Percentiles rank a stretch among this genome's conserved stretches.
Evolutionary conservation across 495 filamentous ascomycete genomes (phyloP).

Genomic region (Evansstolkia leycettana): DNA sequence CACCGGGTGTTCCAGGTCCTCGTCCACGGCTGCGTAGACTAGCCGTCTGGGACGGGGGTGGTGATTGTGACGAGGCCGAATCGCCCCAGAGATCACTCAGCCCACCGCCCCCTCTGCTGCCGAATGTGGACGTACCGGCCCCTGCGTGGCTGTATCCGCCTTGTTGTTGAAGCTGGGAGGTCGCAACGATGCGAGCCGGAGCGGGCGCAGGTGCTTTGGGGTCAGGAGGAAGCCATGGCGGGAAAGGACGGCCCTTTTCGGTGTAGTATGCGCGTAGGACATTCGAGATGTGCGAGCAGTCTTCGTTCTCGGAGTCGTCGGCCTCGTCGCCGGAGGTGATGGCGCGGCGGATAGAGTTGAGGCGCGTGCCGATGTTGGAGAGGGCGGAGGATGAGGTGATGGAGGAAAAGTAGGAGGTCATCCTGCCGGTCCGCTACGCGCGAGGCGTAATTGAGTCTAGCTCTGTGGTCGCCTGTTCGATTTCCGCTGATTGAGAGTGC

Average conservation of each 20-base stretch:
- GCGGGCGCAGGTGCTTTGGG: constrained; percentile 59
- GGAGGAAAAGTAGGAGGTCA: constrained; percentile 68
- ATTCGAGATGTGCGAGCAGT: constrained; percentile 88
- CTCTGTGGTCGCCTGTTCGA: too few species aligned
- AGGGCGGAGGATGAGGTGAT: constrained; percentile 55
- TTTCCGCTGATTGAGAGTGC: too few species aligned
- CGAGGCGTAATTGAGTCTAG: neutral
- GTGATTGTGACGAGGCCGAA: constrained; percentile 24
- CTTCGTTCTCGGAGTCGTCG: constrained; percentile 67
- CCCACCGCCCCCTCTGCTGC: constrained; percentile 28
- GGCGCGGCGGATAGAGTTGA: constrained; percentile 66
- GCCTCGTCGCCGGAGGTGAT: constrained; percentile 77
- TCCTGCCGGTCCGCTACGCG: constrained; percentile 21
- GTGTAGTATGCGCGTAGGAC: constrained; percentile 91
- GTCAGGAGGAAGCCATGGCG: constrained; percentile 79
- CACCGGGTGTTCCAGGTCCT: constrained; percentile 18
- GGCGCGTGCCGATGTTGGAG: constrained; percentile 65
- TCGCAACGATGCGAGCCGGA: constrained; percentile 36
- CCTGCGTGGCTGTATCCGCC: constrained; percentile 28
- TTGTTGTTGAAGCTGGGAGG: constrained; percentile 39
- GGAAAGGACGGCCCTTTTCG: constrained; percentile 75
- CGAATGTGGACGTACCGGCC: constrained; percentile 12
- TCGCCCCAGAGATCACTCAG: constrained; percentile 83
- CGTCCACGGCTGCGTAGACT: constrained; percentile 43
- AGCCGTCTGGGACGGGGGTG: constrained; percentile 35